phyloP scores from a whole-genome alignment of 2,329 filamentous ascomycete genomes.

The Tothia fuscella region DNA sequence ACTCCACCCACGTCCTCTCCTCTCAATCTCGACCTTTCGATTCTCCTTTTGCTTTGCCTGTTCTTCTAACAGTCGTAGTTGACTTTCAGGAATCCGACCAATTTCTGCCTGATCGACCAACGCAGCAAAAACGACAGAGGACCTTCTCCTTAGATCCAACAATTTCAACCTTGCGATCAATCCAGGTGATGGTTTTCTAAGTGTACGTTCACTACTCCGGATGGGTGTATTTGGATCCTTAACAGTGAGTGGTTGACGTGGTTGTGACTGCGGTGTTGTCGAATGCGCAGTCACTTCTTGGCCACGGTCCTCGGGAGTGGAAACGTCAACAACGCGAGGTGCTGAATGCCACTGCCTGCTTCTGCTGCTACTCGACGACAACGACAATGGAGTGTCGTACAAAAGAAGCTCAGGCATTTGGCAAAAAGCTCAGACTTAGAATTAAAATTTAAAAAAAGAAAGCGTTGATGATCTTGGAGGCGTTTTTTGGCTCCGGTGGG shows the following conservation, averaged over 20 bases:
- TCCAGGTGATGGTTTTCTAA: slow-evolving; percentile 28
- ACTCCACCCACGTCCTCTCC: slow-evolving; percentile 62
- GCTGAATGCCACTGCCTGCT: no score
- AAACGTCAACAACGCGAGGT: no score
- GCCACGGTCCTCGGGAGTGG: no score
- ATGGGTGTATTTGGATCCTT: background rate
- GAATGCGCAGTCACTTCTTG: no score
- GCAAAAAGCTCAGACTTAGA: no score
- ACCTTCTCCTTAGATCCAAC: slow-evolving; percentile 16
- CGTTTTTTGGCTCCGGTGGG: no score
- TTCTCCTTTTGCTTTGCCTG: slow-evolving; percentile 42
- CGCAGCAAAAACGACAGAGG: background rate
- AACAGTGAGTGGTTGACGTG: slow-evolving; percentile 12
- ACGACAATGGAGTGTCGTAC: no score
- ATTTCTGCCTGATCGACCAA: slow-evolving; percentile 37
- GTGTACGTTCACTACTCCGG: slow-evolving; percentile 15
- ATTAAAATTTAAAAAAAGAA: no score
- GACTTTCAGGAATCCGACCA: slow-evolving; percentile 58
- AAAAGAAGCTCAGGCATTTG: no score
- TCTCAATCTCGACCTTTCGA: slow-evolving; percentile 39
- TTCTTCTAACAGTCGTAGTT: slow-evolving; percentile 57
- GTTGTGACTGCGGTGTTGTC: background rate
- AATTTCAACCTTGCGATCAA: slow-evolving; percentile 33
- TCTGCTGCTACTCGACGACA: no score
- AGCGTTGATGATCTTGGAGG: no score